phyloP scores from a whole-genome alignment of 1,284 basidiomycete genomes.

The Naganishia sp. region DNA sequence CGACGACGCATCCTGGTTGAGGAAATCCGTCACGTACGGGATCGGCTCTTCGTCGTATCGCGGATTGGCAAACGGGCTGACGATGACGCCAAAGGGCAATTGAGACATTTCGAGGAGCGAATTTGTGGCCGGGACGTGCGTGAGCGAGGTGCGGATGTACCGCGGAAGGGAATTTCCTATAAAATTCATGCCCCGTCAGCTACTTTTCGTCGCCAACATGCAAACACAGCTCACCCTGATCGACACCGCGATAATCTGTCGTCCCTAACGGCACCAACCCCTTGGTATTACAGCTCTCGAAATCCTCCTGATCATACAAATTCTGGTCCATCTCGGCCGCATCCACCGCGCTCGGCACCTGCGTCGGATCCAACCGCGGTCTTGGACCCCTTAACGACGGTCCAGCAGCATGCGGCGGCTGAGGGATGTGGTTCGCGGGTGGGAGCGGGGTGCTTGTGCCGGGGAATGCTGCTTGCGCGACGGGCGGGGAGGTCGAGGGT shows the following conservation, averaged over 20 bases:
- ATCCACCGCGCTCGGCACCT: slow-evolving; percentile 88
- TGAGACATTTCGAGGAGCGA: slow-evolving; percentile 78
- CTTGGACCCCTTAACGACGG: slow-evolving; percentile 66
- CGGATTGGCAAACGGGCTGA: slow-evolving; percentile 87
- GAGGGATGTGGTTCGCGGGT: slow-evolving; percentile 60
- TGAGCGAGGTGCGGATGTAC: slow-evolving; percentile 67
- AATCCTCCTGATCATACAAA: slow-evolving; percentile 76
- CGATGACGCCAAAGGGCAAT: slow-evolving; percentile 78
- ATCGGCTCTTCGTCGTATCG: slow-evolving; percentile 78
- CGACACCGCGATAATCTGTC: slow-evolving; percentile 83
- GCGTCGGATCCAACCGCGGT: slow-evolving; percentile 81
- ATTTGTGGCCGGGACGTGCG: slow-evolving; percentile 74
- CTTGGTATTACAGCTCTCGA: slow-evolving; percentile 71
- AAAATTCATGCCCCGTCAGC: background rate
- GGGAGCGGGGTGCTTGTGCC: slow-evolving; percentile 34
- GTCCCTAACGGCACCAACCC: slow-evolving; percentile 78
- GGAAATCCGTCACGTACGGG: slow-evolving; percentile 65
- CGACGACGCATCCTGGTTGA: slow-evolving; percentile 35
- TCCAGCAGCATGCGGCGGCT: slow-evolving; percentile 79
- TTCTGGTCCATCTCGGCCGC: slow-evolving; percentile 79
- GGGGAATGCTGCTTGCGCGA: slow-evolving; percentile 30
- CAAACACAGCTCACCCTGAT: slow-evolving; percentile 69
- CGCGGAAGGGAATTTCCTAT: slow-evolving; percentile 70
- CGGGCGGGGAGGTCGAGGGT: slow-evolving; percentile 26
- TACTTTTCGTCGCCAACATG: background rate